A percentile compares a stretch with the other conserved stretches of the same genome.
Evolutionary conservation across 306 rosid genomes (phyloP).

Genomic region (Nissolia schottii): DNA sequence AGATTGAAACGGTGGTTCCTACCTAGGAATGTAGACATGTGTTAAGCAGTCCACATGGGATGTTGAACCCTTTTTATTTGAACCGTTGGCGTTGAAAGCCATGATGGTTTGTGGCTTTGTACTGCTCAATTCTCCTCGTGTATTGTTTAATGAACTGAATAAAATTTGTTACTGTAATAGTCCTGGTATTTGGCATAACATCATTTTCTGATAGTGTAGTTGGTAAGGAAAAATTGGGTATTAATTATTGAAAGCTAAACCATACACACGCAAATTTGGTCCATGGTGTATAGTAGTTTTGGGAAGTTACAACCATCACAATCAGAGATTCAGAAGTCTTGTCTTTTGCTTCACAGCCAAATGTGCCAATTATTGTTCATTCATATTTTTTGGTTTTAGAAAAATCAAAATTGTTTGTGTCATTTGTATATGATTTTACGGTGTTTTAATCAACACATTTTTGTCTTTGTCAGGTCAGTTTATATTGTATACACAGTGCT

Average conservation of each 20-base stretch:
- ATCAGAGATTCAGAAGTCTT: neutral
- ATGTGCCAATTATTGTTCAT: neutral
- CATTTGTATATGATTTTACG: no score
- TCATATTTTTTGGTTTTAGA: neutral
- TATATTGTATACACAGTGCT: conserved; percentile 88
- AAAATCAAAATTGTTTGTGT: neutral
- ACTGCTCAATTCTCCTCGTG: neutral
- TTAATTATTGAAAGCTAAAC: neutral
- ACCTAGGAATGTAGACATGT: neutral
- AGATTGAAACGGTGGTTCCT: conserved; percentile 1
- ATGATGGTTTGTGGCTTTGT: neutral
- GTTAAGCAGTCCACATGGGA: neutral
- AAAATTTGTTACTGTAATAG: neutral
- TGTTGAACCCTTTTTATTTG: neutral
- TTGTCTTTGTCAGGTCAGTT: conserved; percentile 66
- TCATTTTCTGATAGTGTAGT: neutral
- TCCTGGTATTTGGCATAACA: neutral
- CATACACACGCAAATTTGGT: neutral
- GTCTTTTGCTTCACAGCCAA: conserved; percentile 5
- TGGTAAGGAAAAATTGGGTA: neutral
- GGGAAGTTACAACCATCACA: neutral
- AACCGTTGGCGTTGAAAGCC: neutral
- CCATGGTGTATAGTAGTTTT: neutral
- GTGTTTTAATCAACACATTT: neutral
- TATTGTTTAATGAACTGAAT: neutral